phyloP scores from a whole-genome alignment of 495 filamentous ascomycete genomes.

The Umbilicaria muhlenbergii region DNA sequence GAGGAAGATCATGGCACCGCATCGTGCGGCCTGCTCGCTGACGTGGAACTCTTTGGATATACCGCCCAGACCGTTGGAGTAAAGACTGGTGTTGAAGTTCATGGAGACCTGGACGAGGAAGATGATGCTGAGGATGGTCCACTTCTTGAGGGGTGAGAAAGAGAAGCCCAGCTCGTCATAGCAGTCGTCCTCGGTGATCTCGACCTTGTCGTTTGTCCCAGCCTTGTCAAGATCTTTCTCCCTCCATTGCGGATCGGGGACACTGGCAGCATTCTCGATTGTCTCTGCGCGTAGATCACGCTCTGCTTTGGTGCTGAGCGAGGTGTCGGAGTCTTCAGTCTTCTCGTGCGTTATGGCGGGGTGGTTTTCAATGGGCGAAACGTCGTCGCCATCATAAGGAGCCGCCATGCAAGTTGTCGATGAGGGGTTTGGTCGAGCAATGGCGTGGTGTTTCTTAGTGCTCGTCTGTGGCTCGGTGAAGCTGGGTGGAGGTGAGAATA shows the following conservation, averaged over 20 bases:
- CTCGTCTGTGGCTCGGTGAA: too few relatives aligned
- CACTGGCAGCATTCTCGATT: too few relatives aligned
- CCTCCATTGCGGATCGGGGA: neutral
- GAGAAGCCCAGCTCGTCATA: slow-evolving; percentile 40
- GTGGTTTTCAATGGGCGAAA: too few relatives aligned
- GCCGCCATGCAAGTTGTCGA: too few relatives aligned
- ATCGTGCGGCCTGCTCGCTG: slow-evolving; percentile 34
- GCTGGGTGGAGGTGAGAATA: too few relatives aligned
- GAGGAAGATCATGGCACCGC: slow-evolving; percentile 42
- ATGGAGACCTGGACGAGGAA: slow-evolving; percentile 42
- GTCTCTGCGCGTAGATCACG: too few relatives aligned
- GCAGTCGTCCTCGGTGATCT: slow-evolving; percentile 40
- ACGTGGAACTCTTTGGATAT: slow-evolving; percentile 34
- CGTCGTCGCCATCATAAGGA: too few relatives aligned
- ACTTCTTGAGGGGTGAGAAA: slow-evolving; percentile 37
- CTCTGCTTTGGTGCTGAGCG: too few relatives aligned
- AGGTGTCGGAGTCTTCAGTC: too few relatives aligned
- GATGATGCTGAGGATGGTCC: slow-evolving; percentile 44
- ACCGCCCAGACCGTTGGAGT: slow-evolving; percentile 33
- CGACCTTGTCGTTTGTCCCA: slow-evolving; percentile 21
- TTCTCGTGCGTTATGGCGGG: too few relatives aligned
- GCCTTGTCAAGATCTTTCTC: neutral
- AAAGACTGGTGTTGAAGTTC: slow-evolving; percentile 42
- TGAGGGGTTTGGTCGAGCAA: too few relatives aligned
- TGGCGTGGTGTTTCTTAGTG: too few relatives aligned